Percentiles rank a stretch among this genome's conserved stretches.
These are phyloP conservation scores for Nicotiana obtusifolia DNA, from an alignment of 257 asterid species.

Conservation along the genomic window DNA sequence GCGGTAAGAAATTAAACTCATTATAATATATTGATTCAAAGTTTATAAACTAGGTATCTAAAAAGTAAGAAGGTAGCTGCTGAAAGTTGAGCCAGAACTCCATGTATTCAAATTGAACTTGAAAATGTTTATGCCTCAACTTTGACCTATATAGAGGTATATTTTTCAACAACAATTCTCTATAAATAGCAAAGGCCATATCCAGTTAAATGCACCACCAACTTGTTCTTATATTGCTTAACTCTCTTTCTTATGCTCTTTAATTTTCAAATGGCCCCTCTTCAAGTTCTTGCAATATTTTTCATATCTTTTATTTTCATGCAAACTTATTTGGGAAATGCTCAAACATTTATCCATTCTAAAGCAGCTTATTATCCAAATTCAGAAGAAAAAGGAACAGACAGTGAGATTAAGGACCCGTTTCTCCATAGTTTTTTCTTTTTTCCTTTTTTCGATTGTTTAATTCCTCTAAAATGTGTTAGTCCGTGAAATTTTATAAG, in stretches of 20 bases:
- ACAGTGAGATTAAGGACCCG: constrained; percentile 31
- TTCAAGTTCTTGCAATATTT: constrained; percentile 19
- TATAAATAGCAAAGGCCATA: constrained; percentile 33
- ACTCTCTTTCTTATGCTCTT: background rate
- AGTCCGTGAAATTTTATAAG: no score
- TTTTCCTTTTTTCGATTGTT: no score
- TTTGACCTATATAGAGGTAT: constrained; percentile 15
- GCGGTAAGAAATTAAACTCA: background rate
- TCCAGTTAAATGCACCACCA: constrained; percentile 21
- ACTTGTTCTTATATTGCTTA: constrained; percentile 19
- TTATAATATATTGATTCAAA: background rate
- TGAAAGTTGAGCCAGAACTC: background rate
- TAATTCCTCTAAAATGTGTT: no score
- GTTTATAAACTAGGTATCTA: background rate
- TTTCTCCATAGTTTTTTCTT: no score
- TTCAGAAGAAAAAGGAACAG: constrained; percentile 75
- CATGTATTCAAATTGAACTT: background rate
- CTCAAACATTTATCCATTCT: constrained; percentile 52
- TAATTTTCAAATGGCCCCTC: constrained; percentile 26
- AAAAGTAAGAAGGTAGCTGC: constrained; percentile 19
- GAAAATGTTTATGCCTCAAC: constrained; percentile 20
- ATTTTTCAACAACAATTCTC: background rate
- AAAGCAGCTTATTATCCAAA: constrained; percentile 63
- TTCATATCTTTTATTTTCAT: constrained; percentile 30
- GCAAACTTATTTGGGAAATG: constrained; percentile 24